These are phyloP conservation scores for Phytophthora vignae DNA, from an alignment of 352 stramenopile genomes.

Conservation along the genomic window DNA sequence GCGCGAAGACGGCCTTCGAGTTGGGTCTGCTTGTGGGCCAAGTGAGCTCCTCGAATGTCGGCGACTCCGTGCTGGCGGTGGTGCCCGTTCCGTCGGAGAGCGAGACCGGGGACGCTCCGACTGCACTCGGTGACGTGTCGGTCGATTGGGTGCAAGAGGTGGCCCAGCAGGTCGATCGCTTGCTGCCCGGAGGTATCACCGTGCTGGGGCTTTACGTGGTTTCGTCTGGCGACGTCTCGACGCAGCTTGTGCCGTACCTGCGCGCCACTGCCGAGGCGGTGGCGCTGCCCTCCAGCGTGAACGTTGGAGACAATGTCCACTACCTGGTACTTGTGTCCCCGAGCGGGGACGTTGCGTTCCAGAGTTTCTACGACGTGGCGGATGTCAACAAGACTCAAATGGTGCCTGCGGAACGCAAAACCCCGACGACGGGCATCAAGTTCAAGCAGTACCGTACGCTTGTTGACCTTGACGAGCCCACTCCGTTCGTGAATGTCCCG, in stretches of 20 bases:
- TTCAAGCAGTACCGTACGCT: constrained; percentile 53
- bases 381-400: constrained; percentile 52
- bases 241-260: constrained; percentile 60
- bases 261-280: constrained; percentile 55
- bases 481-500: constrained; percentile 39
- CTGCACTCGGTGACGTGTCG: constrained; percentile 60
- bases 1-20: constrained; percentile 43
- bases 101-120: constrained; percentile 40
- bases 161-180: constrained; percentile 71
- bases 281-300: constrained; percentile 22
- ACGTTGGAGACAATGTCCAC: constrained; percentile 35
- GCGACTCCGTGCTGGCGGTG: constrained; percentile 57
- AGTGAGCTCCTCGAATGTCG: constrained; percentile 37
- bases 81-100: constrained; percentile 61
- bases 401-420: constrained; percentile 36
- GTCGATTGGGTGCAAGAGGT: constrained; percentile 73
- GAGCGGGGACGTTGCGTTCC: constrained; percentile 20
- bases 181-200: constrained; percentile 65
- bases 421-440: constrained; percentile 12
- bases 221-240: constrained; percentile 38
- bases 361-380: constrained; percentile 41
- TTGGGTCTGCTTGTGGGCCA: constrained; percentile 73
- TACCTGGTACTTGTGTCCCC: constrained; percentile 56
- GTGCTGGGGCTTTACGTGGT: constrained; percentile 71
- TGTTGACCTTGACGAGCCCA: constrained; percentile 57